Evolutionary conservation across 75 land plant genomes (phyloP).

Genomic region (Pinus albicaulis): DNA sequence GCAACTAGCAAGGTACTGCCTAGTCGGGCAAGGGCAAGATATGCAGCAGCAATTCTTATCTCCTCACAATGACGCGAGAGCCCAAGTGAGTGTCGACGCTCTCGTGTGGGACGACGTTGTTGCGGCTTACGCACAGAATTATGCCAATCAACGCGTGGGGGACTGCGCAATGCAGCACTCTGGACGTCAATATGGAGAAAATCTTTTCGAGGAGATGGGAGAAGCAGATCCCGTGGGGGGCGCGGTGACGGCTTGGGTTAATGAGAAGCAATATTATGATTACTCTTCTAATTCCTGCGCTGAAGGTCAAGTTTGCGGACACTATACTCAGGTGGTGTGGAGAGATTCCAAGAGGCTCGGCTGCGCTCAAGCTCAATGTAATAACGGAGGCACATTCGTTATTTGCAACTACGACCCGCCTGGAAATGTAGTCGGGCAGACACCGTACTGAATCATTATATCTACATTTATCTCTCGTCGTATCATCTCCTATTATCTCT

Average conservation of each 20-base stretch:
- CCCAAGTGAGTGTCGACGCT: constrained; percentile 15
- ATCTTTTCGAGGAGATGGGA: constrained; percentile 26
- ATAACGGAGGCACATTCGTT: constrained; percentile 20
- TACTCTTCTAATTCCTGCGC: constrained; percentile 35
- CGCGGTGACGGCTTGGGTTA: constrained; percentile 26
- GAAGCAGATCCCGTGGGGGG: background rate
- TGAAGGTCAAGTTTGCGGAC: constrained; percentile 34
- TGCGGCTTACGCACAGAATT: constrained; percentile 36
- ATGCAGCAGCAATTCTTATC: constrained; percentile 7
- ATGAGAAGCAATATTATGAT: constrained; percentile 22
- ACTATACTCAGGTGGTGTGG: constrained; percentile 68
- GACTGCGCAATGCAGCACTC: constrained; percentile 44
- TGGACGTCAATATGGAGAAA: constrained; percentile 46
- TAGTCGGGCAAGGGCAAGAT: constrained; percentile 4
- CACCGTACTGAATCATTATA: constrained; percentile 18
- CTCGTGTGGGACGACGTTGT: constrained; percentile 42
- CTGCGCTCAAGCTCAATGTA: constrained; percentile 35
- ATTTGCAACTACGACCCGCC: constrained; percentile 53
- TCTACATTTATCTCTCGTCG: too few relatives aligned
- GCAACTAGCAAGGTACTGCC: too few relatives aligned
- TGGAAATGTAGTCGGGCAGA: constrained; percentile 30
- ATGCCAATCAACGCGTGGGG: constrained; percentile 26
- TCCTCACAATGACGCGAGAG: constrained; percentile 18
- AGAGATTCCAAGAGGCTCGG: constrained; percentile 26
- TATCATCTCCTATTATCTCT: too few relatives aligned